Conservation (phyloP, 371 early-diverging fungal species). For the Batrachochytrium dendrobatidis region DNA sequence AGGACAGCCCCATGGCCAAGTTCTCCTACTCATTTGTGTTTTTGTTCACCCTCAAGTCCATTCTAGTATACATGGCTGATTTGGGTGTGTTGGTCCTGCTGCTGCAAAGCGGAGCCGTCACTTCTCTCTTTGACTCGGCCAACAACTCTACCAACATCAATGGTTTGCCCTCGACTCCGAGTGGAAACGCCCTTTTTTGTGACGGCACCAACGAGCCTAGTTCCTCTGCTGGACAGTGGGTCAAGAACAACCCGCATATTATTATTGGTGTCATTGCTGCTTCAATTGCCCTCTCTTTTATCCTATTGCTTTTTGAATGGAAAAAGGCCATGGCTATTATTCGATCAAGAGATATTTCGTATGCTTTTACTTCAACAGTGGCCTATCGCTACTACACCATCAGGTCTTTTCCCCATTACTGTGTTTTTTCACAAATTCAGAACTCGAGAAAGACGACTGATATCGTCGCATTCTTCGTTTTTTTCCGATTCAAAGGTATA, state of each 20-base stretch:
- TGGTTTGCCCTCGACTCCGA: not conserved
- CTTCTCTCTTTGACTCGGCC: not conserved
- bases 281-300: conserved; percentile 42
- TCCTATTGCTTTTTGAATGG: conserved; percentile 63
- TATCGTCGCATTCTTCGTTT: conserved; percentile 75
- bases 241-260: conserved; percentile 12
- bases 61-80: conserved; percentile 51
- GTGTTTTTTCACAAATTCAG: conserved; percentile 70
- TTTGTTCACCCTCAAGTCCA: conserved; percentile 61
- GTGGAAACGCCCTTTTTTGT: not conserved
- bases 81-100: conserved; percentile 23
- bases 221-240: not conserved
- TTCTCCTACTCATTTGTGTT: conserved; percentile 56
- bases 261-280: conserved; percentile 19
- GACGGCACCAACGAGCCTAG: not conserved
- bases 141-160: not conserved
- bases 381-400: conserved; percentile 52
- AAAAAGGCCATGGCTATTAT: conserved; percentile 61
- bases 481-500: conserved; percentile 72
- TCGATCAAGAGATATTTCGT: conserved; percentile 62
- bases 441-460: conserved; percentile 58
- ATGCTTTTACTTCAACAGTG: conserved; percentile 65
- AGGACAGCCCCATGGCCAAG: conserved; percentile 25
- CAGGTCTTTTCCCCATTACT: conserved; percentile 65
- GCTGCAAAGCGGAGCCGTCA: not conserved